Conservation (phyloP, 176 grass and related monocot genomes). For the Carex cristatella region DNA sequence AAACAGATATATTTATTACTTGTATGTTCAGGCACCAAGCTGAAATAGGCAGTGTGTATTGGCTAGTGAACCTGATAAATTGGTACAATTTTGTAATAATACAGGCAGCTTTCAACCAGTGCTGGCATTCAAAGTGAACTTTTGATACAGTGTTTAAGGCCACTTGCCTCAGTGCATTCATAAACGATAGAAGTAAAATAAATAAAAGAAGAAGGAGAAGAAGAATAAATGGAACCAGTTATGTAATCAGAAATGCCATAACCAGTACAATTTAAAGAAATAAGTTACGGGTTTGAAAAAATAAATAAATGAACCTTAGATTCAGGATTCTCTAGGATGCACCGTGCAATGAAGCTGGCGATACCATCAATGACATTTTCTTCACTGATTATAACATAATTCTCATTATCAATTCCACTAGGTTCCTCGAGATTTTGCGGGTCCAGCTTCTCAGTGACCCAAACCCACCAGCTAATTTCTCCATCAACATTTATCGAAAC, state of each 20-base stretch:
- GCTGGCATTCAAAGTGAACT: neutral
- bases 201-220: neutral
- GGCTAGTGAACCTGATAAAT: neutral
- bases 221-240: neutral
- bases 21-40: neutral
- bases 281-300: neutral
- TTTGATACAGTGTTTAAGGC: neutral
- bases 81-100: neutral
- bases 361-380: slow-evolving; percentile 76
- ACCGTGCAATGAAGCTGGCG: slow-evolving; percentile 69
- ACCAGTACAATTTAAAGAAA: neutral
- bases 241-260: neutral
- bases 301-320: slow-evolving; percentile 57
- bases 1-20: slow-evolving; percentile 23
- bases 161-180: neutral
- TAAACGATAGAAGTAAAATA: neutral
- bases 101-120: neutral
- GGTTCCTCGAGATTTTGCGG: slow-evolving; percentile 63
- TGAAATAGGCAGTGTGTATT: neutral
- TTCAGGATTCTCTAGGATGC: slow-evolving; percentile 78
- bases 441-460: slow-evolving; percentile 35
- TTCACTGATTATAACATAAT: slow-evolving; percentile 82
- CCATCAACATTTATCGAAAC: slow-evolving; percentile 37
- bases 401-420: slow-evolving; percentile 80
- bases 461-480: slow-evolving; percentile 78